These are phyloP conservation scores for Cadophora luteo-olivacea DNA, from an alignment of 2,329 filamentous ascomycete species.

Conservation along the genomic window DNA sequence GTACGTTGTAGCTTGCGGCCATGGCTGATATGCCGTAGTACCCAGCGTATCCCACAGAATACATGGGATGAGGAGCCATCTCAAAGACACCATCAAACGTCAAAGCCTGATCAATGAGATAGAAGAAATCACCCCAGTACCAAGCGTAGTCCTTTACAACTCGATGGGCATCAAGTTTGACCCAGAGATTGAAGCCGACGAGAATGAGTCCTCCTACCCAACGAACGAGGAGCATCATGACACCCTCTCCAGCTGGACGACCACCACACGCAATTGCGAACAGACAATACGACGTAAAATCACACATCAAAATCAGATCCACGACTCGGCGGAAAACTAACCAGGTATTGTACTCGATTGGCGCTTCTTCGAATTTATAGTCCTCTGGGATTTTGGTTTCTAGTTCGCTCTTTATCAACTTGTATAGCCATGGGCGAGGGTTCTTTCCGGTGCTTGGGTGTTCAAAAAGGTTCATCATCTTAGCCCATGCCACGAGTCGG, in stretches of 20 bases:
- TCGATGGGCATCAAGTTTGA: constrained; percentile 95
- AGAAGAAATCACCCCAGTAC: constrained; percentile 99
- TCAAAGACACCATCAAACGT: constrained; percentile 99
- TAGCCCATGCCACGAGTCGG: constrained; percentile 85
- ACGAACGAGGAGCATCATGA: constrained; percentile 72
- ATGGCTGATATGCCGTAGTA: constrained; percentile 99
- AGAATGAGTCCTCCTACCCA: constrained; percentile 81
- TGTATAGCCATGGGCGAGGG: constrained; percentile 81
- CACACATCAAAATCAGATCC: constrained; percentile 97
- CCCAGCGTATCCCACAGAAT: constrained; percentile 95
- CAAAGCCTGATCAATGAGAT: constrained; percentile 94
- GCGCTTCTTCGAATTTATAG: constrained; percentile 91
- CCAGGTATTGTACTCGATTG: constrained; percentile 99
- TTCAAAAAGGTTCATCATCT: constrained; percentile 85
- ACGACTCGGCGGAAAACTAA: constrained; percentile 93
- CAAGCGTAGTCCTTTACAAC: constrained; percentile 99
- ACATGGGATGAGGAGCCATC: constrained; percentile 99
- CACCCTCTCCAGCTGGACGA: constrained; percentile 74
- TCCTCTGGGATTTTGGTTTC: constrained; percentile 94
- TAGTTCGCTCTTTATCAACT: constrained; percentile 84
- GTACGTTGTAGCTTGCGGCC: constrained; percentile 95
- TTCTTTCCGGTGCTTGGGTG: constrained; percentile 81
- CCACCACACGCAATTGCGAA: constrained; percentile 90
- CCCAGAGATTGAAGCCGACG: constrained; percentile 96
- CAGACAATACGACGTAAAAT: constrained; percentile 95